Percentiles rank a stretch among this genome's conserved stretches.
Conservation (phyloP, 768 basidiomycete genomes). For the Termitomyces sp. region DNA sequence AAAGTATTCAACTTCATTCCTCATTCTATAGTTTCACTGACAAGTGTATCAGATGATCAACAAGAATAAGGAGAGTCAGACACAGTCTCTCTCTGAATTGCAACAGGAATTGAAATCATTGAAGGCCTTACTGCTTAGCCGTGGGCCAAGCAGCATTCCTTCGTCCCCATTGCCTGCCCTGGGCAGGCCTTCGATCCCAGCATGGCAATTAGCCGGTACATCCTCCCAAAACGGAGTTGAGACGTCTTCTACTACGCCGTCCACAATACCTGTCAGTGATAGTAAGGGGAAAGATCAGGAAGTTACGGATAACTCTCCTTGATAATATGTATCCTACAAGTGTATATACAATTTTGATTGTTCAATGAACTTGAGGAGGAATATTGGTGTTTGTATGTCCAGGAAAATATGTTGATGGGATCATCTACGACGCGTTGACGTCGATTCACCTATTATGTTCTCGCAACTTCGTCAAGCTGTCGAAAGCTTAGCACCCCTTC, state of each 20-base stretch:
- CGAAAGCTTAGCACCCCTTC: slow-evolving; percentile 56
- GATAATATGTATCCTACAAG: not conserved
- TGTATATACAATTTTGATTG: not conserved
- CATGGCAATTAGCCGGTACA: slow-evolving; percentile 76
- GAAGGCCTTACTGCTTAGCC: slow-evolving; percentile 81
- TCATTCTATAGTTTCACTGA: slow-evolving; percentile 1
- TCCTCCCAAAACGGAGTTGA: slow-evolving; percentile 18
- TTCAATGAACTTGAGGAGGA: not conserved
- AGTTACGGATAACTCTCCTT: not conserved
- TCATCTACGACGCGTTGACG: not conserved
- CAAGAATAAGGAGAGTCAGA: slow-evolving; percentile 83
- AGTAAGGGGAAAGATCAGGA: slow-evolving; percentile 61
- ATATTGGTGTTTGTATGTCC: slow-evolving; percentile 1
- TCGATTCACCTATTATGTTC: slow-evolving; percentile 47
- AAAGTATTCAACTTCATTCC: slow-evolving; percentile 50
- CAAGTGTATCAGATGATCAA: slow-evolving; percentile 76
- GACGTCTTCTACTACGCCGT: not conserved
- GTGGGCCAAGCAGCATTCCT: slow-evolving; percentile 48
- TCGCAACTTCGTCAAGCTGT: slow-evolving; percentile 70
- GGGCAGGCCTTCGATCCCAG: slow-evolving; percentile 73
- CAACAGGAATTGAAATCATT: slow-evolving; percentile 94
- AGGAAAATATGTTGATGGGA: not conserved
- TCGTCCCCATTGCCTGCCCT: slow-evolving; percentile 47
- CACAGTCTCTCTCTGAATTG: slow-evolving; percentile 76
- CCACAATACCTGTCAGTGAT: slow-evolving; percentile 22